These are phyloP conservation scores for Cryphonectria naterciae DNA, from an alignment of 2,329 filamentous ascomycete genomes.

Conservation along the genomic window DNA sequence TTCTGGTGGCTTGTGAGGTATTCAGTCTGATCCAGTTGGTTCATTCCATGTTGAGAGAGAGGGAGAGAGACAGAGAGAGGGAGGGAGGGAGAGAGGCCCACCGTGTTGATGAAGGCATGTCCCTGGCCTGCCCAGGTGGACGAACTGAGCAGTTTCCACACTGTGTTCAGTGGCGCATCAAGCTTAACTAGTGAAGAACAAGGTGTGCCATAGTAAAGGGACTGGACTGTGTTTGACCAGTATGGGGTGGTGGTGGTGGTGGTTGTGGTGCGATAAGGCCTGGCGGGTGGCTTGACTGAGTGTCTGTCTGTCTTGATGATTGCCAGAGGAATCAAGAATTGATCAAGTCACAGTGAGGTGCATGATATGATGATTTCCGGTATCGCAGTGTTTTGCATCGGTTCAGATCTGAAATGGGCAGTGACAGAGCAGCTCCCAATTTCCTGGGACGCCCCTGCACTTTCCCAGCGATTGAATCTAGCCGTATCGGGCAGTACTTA, in stretches of 20 bases:
- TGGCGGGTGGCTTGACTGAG: not conserved
- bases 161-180: not conserved
- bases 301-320: not conserved
- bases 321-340: not conserved
- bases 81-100: not conserved
- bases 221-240: not conserved
- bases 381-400: constrained; percentile 13
- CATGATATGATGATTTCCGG: constrained; percentile 6
- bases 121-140: not conserved
- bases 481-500: not conserved
- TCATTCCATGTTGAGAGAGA: not conserved
- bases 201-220: not conserved
- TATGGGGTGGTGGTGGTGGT: not conserved
- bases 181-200: not conserved
- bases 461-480: not conserved
- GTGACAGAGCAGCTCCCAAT: constrained; percentile 14
- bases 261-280: not conserved
- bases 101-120: not conserved
- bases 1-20: not conserved
- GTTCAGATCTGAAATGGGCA: constrained; percentile 4
- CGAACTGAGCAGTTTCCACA: not conserved
- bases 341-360: not conserved
- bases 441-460: constrained; percentile 2
- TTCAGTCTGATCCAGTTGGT: not conserved
- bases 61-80: no score